Evolutionary conservation across 73 alveolate genomes (phyloP).

Genomic region (Paramecium sexaurelia): DNA sequence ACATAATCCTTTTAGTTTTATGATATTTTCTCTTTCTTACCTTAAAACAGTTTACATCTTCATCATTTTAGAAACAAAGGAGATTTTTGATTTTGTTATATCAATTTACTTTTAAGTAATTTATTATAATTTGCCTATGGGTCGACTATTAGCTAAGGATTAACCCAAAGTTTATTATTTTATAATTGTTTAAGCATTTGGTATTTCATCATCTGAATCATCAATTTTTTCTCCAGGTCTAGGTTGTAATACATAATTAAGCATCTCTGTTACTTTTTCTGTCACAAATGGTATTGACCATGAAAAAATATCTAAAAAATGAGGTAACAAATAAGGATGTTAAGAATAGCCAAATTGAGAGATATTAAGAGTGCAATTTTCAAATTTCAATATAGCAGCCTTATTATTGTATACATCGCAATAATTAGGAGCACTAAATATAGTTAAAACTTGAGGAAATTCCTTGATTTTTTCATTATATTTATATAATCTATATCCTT

Average conservation of each 20-base stretch:
- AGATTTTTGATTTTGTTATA: conserved; percentile 62
- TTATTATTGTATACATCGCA: conserved; percentile 94
- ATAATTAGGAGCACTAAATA: conserved; percentile 95
- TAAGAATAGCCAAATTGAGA: conserved; percentile 88
- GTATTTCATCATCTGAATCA: conserved; percentile 66
- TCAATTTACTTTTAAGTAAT: conserved; percentile 66
- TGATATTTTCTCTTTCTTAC: conserved; percentile 86
- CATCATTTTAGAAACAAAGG: conserved; percentile 69
- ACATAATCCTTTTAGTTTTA: conserved; percentile 86
- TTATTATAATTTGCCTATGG: conserved; percentile 33
- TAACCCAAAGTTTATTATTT: background rate
- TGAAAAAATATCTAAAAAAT: conserved; percentile 86
- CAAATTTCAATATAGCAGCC: conserved; percentile 91
- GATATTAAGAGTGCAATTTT: conserved; percentile 85
- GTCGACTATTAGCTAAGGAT: background rate
- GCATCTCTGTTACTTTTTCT: conserved; percentile 89
- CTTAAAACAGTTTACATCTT: conserved; percentile 82
- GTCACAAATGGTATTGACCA: conserved; percentile 93
- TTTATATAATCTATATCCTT: conserved; percentile 94
- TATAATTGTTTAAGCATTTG: background rate
- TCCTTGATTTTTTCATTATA: conserved; percentile 83
- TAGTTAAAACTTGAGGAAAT: conserved; percentile 91
- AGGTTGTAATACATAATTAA: conserved; percentile 69
- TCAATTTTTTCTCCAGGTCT: conserved; percentile 38
- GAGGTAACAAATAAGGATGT: conserved; percentile 93